Conservation (phyloP, 1,139 yeast genomes). For the Geotrichum klebahnii region DNA sequence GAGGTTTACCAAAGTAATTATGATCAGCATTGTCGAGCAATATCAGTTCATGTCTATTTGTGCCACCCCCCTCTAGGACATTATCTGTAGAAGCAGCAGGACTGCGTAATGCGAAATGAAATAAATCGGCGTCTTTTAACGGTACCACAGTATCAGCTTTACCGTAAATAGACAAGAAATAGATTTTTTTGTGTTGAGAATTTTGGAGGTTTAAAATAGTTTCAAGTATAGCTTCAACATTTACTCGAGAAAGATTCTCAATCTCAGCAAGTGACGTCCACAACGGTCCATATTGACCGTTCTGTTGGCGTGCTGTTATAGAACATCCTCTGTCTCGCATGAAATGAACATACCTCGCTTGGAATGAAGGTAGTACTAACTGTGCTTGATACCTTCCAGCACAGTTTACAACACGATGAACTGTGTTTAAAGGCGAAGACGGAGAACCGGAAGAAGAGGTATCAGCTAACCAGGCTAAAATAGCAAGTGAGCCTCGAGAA, state of each 20-base stretch:
- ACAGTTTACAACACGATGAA: constrained; percentile 14
- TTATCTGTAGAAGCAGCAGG: too few species aligned
- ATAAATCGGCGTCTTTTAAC: constrained; percentile 13
- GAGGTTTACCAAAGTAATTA: constrained; percentile 21
- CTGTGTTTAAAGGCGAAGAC: neutral
- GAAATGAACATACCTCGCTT: constrained; percentile 6
- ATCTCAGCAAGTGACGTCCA: constrained; percentile 20
- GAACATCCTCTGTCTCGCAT: neutral
- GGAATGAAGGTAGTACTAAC: neutral
- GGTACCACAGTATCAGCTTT: constrained; percentile 19
- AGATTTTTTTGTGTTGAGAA: neutral
- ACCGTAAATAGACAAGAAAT: constrained; percentile 16
- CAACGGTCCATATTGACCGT: constrained; percentile 9
- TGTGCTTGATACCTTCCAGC: constrained; percentile 18
- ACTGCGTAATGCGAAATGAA: neutral
- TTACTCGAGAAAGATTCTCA: constrained; percentile 8
- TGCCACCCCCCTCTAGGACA: too few species aligned
- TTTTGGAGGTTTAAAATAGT: neutral
- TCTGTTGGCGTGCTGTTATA: constrained; percentile 7
- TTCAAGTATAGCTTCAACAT: constrained; percentile 13
- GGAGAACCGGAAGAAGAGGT: constrained; percentile 1
- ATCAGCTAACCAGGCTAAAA: constrained; percentile 16
- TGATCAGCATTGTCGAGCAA: constrained; percentile 22
- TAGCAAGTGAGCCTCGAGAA: constrained; percentile 20
- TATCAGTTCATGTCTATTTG: constrained; percentile 1